These are phyloP conservation scores for Pseudogymnoascus sp. DNA, from an alignment of 2,329 filamentous ascomycete genomes.

Conservation along the genomic window DNA sequence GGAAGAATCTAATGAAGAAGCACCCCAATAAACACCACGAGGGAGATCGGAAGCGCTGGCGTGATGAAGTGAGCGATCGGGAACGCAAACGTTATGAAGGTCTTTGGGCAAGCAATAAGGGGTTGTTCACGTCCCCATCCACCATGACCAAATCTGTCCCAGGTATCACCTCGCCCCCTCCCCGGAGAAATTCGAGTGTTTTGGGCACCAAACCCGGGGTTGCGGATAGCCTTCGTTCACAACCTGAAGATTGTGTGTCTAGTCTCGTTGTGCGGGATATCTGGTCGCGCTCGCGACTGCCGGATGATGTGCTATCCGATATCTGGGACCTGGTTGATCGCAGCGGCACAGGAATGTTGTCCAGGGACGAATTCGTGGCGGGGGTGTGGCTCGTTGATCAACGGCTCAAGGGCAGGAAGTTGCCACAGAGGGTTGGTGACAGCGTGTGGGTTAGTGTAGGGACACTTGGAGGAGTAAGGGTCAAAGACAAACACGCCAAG, in stretches of 20 bases:
- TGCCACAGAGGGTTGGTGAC: conserved; percentile 61
- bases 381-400: conserved; percentile 80
- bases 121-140: conserved; percentile 32
- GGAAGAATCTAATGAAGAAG: conserved; percentile 49
- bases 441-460: conserved; percentile 69
- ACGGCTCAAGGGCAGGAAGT: conserved; percentile 68
- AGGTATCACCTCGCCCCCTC: neutral
- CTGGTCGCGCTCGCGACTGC: conserved; percentile 65
- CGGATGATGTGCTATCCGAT: conserved; percentile 60
- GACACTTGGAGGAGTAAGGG: conserved; percentile 32
- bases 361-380: conserved; percentile 69
- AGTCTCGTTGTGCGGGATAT: conserved; percentile 67
- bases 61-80: conserved; percentile 62
- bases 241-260: conserved; percentile 45
- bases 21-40: conserved; percentile 70
- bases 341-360: conserved; percentile 46
- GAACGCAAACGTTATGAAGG: conserved; percentile 79
- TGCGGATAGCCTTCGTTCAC: conserved; percentile 21
- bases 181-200: neutral
- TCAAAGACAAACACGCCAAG: conserved; percentile 14
- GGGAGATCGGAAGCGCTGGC: conserved; percentile 67
- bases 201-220: neutral
- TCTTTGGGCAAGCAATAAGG: conserved; percentile 76
- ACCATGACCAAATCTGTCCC: conserved; percentile 14
- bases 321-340: conserved; percentile 71